Percentiles rank a stretch among this genome's conserved stretches.
These are phyloP conservation scores for Botrytis pseudocinerea DNA, from an alignment of 2,329 filamentous ascomycete species.

Conservation along the genomic window DNA sequence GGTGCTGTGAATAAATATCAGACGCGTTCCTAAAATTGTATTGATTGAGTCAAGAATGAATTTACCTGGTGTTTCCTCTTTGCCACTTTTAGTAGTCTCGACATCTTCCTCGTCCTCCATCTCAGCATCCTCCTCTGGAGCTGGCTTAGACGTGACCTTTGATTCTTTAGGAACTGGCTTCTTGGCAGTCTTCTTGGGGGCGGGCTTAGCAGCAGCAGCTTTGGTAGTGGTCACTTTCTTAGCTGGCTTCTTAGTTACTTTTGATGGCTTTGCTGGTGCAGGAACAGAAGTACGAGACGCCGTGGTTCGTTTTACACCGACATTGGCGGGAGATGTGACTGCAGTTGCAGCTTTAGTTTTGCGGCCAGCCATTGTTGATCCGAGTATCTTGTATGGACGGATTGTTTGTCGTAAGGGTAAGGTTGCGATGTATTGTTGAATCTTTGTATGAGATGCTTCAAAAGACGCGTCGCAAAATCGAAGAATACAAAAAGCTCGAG, in stretches of 20 bases:
- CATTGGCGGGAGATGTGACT: background rate
- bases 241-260: background rate
- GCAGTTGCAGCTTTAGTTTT: background rate
- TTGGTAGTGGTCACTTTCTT: background rate
- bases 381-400: background rate
- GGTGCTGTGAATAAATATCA: background rate
- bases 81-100: background rate
- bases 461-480: background rate
- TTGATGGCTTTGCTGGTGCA: background rate
- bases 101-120: background rate
- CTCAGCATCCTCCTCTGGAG: background rate
- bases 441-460: background rate
- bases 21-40: background rate
- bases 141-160: background rate
- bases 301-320: constrained; percentile 13
- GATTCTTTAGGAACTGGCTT: background rate
- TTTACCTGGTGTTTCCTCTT: background rate
- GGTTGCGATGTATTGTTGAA: background rate
- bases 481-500: background rate
- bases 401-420: background rate
- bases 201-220: background rate
- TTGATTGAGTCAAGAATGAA: too few species aligned
- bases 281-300: background rate
- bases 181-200: background rate
- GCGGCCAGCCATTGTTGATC: background rate